These are phyloP conservation scores for Coniferiporia sulphurascens DNA, from an alignment of 1,284 basidiomycete genomes.

Conservation along the genomic window DNA sequence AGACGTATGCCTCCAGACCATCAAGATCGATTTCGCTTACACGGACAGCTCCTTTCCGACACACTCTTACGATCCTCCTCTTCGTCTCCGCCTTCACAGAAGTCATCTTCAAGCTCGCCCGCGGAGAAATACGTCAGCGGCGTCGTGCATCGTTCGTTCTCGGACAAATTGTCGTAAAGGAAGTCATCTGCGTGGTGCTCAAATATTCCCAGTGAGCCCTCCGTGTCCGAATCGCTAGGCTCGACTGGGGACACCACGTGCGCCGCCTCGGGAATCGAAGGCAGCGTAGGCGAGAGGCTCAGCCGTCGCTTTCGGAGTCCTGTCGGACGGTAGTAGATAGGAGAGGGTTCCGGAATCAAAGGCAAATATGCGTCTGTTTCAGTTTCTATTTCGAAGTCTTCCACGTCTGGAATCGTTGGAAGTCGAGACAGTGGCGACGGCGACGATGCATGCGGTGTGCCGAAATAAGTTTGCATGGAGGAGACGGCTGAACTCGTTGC, in stretches of 20 bases:
- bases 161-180: conserved; percentile 12
- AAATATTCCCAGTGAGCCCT: conserved; percentile 14
- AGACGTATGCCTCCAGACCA: not conserved
- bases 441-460: not conserved
- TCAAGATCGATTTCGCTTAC: not conserved
- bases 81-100: not conserved
- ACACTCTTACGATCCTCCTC: not conserved
- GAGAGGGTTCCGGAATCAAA: not conserved
- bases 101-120: conserved; percentile 3
- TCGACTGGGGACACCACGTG: not conserved
- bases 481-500: not conserved
- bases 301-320: conserved; percentile 9
- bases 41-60: conserved; percentile 1
- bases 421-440: not conserved
- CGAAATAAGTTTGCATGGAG: not conserved
- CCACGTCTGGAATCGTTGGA: conserved; percentile 6
- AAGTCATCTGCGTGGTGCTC: conserved; percentile 15
- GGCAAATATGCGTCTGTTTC: not conserved
- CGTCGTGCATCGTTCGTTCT: conserved; percentile 3
- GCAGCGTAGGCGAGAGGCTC: conserved; percentile 13
- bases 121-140: conserved; percentile 8
- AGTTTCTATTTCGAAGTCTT: not conserved
- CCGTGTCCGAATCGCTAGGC: conserved; percentile 5
- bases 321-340: not conserved
- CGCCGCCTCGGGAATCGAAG: conserved; percentile 13